phyloP scores from a whole-genome alignment of 805 yeast genomes.

The Nakazawaea populi region DNA sequence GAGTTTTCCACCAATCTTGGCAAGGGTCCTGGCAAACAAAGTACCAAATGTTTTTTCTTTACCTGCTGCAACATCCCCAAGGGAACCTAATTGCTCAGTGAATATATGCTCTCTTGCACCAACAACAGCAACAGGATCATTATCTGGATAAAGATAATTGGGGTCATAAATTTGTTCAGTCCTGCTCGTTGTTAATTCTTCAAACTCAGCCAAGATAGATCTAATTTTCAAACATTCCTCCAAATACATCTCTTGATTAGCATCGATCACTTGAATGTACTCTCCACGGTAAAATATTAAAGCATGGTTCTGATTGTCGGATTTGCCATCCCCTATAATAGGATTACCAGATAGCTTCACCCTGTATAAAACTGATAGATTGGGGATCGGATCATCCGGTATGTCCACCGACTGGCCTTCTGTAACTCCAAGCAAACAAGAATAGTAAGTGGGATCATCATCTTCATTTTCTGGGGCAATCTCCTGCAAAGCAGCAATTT shows the following conservation, averaged over 20 bases:
- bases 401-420: conserved; percentile 34
- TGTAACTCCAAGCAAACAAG: conserved; percentile 57
- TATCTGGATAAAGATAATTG: conserved; percentile 38
- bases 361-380: conserved; percentile 33
- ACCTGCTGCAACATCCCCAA: conserved; percentile 96
- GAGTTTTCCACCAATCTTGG: conserved; percentile 89
- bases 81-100: conserved; percentile 85
- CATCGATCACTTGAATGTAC: conserved; percentile 90
- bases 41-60: conserved; percentile 98
- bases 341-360: conserved; percentile 90
- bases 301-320: conserved; percentile 91
- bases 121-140: conserved; percentile 75
- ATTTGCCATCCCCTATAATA: conserved; percentile 92
- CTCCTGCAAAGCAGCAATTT: conserved; percentile 49
- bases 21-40: conserved; percentile 85
- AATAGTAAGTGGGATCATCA: conserved; percentile 43
- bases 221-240: conserved; percentile 93
- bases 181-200: conserved; percentile 56
- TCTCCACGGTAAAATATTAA: conserved; percentile 88
- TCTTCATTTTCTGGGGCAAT: conserved; percentile 35
- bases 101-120: conserved; percentile 96
- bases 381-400: conserved; percentile 50
- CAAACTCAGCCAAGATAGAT: conserved; percentile 85
- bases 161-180: conserved; percentile 47
- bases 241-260: conserved; percentile 91